Percentiles rank a stretch among this genome's conserved stretches.
Conservation (phyloP, 2,329 filamentous ascomycete genomes). For the Pleomassaria siparia region DNA sequence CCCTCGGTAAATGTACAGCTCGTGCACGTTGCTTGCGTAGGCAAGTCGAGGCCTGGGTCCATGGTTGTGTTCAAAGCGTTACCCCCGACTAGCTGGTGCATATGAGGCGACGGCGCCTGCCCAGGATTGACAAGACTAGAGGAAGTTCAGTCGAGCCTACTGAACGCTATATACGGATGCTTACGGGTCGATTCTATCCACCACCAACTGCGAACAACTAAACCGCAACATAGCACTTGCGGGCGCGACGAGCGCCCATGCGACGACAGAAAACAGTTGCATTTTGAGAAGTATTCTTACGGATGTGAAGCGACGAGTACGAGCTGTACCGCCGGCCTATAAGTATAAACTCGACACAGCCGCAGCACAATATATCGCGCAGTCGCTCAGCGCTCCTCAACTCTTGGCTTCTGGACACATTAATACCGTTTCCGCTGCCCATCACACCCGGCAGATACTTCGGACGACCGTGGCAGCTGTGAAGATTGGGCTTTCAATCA, state of each 20-base stretch:
- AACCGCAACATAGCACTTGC: slow-evolving; percentile 16
- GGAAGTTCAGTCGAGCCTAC: neutral
- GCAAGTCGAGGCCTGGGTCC: slow-evolving; percentile 9
- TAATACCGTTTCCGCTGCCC: no score
- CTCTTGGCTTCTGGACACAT: neutral
- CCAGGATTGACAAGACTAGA: slow-evolving; percentile 10
- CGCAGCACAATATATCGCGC: neutral
- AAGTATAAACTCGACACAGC: neutral
- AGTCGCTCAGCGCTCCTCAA: neutral
- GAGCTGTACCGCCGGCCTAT: neutral
- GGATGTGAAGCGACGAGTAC: neutral
- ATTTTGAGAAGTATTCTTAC: neutral
- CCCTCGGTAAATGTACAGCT: slow-evolving; percentile 9
- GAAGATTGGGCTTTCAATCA: neutral
- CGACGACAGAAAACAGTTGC: slow-evolving; percentile 6
- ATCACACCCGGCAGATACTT: neutral
- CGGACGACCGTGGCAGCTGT: neutral
- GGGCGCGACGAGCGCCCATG: slow-evolving; percentile 14
- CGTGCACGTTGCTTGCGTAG: slow-evolving; percentile 7
- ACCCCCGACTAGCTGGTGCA: slow-evolving; percentile 13
- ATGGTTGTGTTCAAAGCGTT: slow-evolving; percentile 11
- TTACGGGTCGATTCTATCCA: slow-evolving; percentile 17
- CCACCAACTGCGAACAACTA: slow-evolving; percentile 13
- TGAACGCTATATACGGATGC: neutral
- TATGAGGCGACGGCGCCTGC: slow-evolving; percentile 8